Evolutionary conservation across 495 filamentous ascomycete species (phyloP).

Genomic region (Penicillium flavigenum): DNA sequence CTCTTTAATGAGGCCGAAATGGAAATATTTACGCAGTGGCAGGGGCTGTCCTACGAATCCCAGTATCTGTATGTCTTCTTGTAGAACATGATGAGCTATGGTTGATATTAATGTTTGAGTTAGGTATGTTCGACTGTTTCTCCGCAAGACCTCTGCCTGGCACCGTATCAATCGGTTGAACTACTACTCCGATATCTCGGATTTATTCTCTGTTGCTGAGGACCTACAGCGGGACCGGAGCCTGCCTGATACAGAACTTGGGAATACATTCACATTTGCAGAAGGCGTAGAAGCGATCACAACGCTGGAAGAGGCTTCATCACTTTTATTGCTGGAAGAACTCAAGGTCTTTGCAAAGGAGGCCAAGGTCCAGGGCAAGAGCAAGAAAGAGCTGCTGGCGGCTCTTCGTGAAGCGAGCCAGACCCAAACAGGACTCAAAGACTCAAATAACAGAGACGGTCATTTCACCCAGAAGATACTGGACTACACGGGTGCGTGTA

Average conservation of each 20-base stretch:
- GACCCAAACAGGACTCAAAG: slow-evolving; percentile 69
- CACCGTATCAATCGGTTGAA: slow-evolving; percentile 75
- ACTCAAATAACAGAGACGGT: slow-evolving; percentile 56
- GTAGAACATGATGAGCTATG: background rate
- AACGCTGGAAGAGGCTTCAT: slow-evolving; percentile 81
- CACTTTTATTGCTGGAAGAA: slow-evolving; percentile 79
- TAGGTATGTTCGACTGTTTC: slow-evolving; percentile 88
- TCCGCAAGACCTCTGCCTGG: slow-evolving; percentile 94
- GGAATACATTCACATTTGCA: slow-evolving; percentile 67
- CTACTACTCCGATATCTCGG: slow-evolving; percentile 80
- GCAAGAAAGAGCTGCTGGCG: slow-evolving; percentile 75
- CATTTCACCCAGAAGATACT: slow-evolving; percentile 76
- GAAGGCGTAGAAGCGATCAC: slow-evolving; percentile 72
- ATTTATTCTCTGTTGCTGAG: slow-evolving; percentile 62
- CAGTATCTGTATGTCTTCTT: slow-evolving; percentile 74
- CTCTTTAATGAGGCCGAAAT: slow-evolving; percentile 81
- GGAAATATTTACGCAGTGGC: slow-evolving; percentile 76
- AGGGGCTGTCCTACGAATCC: slow-evolving; percentile 72
- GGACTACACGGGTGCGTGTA: slow-evolving; percentile 74
- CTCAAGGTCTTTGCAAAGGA: slow-evolving; percentile 83
- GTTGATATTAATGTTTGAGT: slow-evolving; percentile 6
- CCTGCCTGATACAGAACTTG: slow-evolving; percentile 51
- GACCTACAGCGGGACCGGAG: slow-evolving; percentile 48
- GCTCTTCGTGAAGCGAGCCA: slow-evolving; percentile 69
- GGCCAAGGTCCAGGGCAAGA: slow-evolving; percentile 83